Evolutionary conservation across 768 basidiomycete genomes (phyloP).

Genomic region (Boletus fagicola): DNA sequence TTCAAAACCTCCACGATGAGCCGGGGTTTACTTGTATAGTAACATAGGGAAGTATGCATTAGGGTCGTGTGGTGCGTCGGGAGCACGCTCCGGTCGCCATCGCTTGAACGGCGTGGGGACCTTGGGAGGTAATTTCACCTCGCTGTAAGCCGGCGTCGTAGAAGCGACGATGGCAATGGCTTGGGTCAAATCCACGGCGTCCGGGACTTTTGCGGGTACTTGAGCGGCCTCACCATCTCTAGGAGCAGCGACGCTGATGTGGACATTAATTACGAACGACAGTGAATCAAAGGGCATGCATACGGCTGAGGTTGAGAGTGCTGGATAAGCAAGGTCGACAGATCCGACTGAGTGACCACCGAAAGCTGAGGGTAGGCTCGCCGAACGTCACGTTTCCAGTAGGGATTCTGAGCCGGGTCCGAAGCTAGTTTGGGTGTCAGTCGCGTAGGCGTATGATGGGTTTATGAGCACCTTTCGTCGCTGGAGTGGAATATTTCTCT

Average conservation of each 20-base stretch:
- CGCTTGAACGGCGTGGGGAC: conserved; percentile 66
- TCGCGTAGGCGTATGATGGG: background rate
- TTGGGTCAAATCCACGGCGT: conserved; percentile 60
- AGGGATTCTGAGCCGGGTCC: conserved; percentile 85
- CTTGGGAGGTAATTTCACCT: conserved; percentile 67
- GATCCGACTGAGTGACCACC: conserved; percentile 78
- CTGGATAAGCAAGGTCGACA: conserved; percentile 78
- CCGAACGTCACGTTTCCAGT: conserved; percentile 95
- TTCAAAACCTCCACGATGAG: background rate
- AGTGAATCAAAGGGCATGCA: conserved; percentile 30
- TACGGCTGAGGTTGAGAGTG: conserved; percentile 68
- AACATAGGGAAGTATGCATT: conserved; percentile 83
- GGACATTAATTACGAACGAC: conserved; percentile 10
- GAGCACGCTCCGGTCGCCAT: conserved; percentile 72
- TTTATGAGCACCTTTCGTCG: conserved; percentile 67
- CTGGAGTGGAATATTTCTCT: conserved; percentile 83
- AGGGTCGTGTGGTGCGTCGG: conserved; percentile 80
- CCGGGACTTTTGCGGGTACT: conserved; percentile 45
- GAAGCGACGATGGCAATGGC: conserved; percentile 69
- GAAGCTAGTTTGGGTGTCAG: conserved; percentile 53
- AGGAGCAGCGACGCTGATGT: conserved; percentile 54
- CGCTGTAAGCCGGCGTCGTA: conserved; percentile 55
- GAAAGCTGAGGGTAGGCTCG: conserved; percentile 91
- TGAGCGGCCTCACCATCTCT: conserved; percentile 38
- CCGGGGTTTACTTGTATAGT: conserved; percentile 48